A percentile compares a stretch with the other conserved stretches of the same genome.
phyloP scores from a whole-genome alignment of 2,329 filamentous ascomycete species.

The Penicillium sp. region DNA sequence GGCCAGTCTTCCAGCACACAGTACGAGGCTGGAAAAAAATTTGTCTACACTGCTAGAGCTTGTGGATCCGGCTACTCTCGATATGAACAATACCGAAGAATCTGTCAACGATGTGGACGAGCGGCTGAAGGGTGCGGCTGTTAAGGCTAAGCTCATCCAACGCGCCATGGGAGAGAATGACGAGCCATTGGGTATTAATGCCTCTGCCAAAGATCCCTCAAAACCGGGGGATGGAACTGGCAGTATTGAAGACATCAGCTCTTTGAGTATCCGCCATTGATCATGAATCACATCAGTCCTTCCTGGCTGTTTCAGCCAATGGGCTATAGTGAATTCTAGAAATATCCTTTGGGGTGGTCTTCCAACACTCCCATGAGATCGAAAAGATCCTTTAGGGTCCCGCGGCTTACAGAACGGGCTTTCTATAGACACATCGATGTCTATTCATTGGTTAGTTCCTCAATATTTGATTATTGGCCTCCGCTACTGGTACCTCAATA shows the following conservation, averaged over 20 bases:
- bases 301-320: no score
- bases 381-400: no score
- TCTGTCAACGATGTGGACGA: constrained; percentile 89
- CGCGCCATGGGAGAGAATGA: constrained; percentile 54
- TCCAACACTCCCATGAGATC: no score
- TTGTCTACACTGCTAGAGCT: constrained; percentile 68
- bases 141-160: constrained; percentile 80
- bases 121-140: constrained; percentile 71
- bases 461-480: no score
- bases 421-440: no score
- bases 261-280: constrained; percentile 39
- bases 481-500: no score
- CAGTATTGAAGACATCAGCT: constrained; percentile 46
- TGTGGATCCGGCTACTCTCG: constrained; percentile 69
- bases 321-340: no score
- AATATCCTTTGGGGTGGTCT: no score
- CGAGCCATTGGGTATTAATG: constrained; percentile 24
- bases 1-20: constrained; percentile 46
- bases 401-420: no score
- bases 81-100: constrained; percentile 78
- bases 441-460: no score
- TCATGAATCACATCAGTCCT: no score
- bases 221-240: constrained; percentile 34
- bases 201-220: constrained; percentile 27
- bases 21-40: constrained; percentile 68